Conservation (phyloP, 1,139 yeast genomes). For the Blastobotrys apis region DNA sequence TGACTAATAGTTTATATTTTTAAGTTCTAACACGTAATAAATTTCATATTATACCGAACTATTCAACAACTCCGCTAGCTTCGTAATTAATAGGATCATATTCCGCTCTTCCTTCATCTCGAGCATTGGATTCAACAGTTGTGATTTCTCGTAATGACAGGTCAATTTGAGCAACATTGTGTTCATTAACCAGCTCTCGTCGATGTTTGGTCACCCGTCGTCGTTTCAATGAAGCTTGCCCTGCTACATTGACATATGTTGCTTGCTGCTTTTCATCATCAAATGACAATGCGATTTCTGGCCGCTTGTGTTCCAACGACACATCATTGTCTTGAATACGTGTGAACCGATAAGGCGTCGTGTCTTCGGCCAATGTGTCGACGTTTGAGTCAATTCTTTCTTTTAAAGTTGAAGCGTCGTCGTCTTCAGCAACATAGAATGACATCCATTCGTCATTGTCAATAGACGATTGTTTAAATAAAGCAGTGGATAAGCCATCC, state of each 20-base stretch:
- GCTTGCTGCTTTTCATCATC: slow-evolving; percentile 56
- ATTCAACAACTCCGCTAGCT: too few relatives aligned
- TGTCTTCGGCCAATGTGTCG: slow-evolving; percentile 37
- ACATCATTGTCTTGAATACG: slow-evolving; percentile 80
- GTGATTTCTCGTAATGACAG: slow-evolving; percentile 68
- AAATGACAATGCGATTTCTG: slow-evolving; percentile 55
- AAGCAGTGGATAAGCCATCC: slow-evolving; percentile 53
- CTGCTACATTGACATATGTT: slow-evolving; percentile 70
- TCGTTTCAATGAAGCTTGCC: slow-evolving; percentile 76
- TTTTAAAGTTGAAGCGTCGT: slow-evolving; percentile 33
- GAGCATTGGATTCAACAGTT: slow-evolving; percentile 58
- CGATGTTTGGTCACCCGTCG: slow-evolving; percentile 61
- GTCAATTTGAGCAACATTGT: slow-evolving; percentile 48
- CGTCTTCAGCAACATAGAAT: slow-evolving; percentile 51
- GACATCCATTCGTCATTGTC: slow-evolving; percentile 83
- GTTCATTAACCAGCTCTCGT: slow-evolving; percentile 46
- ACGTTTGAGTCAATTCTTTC: slow-evolving; percentile 28
- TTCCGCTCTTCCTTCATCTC: slow-evolving; percentile 64
- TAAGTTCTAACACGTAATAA: too few relatives aligned
- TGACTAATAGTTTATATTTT: too few relatives aligned
- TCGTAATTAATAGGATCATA: slow-evolving; percentile 60
- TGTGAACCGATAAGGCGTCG: slow-evolving; percentile 51
- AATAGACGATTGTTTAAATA: slow-evolving; percentile 71
- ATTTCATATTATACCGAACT: too few relatives aligned
- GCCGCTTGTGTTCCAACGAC: slow-evolving; percentile 49